phyloP scores from a whole-genome alignment of 345 rosid species.

The Iberis pinnata region DNA sequence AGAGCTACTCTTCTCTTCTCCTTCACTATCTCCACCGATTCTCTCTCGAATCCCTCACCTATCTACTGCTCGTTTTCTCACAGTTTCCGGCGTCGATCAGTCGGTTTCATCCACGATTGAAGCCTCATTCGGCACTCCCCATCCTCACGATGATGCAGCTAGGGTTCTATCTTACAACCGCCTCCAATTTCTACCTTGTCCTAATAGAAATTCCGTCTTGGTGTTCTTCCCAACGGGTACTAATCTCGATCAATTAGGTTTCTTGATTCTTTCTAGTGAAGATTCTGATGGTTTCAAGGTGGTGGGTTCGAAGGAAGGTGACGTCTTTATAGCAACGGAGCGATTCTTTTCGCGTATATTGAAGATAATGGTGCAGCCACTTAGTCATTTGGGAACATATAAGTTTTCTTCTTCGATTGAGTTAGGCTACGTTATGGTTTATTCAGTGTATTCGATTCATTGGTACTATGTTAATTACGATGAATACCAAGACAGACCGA shows the following conservation, averaged over 20 bases:
- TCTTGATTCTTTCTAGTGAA: conserved; percentile 33
- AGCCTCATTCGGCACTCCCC: conserved; percentile 22
- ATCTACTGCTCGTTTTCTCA: conserved; percentile 45
- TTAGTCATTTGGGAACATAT: conserved; percentile 17
- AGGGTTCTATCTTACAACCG: conserved; percentile 36
- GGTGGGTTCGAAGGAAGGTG: conserved; percentile 28
- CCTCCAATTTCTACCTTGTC: conserved; percentile 49
- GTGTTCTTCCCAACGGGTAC: conserved; percentile 58
- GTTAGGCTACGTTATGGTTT: conserved; percentile 53
- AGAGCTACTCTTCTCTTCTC: conserved; percentile 39
- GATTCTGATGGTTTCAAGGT: conserved; percentile 28
- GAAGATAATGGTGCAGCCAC: conserved; percentile 44
- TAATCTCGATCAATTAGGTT: conserved; percentile 63
- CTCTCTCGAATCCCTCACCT: conserved; percentile 41
- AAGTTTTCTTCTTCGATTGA: conserved; percentile 14
- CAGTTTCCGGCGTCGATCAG: conserved; percentile 36
- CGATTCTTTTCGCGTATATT: conserved; percentile 33
- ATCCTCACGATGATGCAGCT: conserved; percentile 11
- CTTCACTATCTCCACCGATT: conserved; percentile 34
- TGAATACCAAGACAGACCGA: conserved; percentile 25
- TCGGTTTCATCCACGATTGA: conserved; percentile 35
- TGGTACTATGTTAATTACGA: conserved; percentile 43
- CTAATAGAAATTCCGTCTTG: conserved; percentile 18
- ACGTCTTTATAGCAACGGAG: conserved; percentile 32
- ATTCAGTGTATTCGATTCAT: conserved; percentile 40